Conservation (phyloP, 768 basidiomycete species). For the Termitomyces eurrhizus region DNA sequence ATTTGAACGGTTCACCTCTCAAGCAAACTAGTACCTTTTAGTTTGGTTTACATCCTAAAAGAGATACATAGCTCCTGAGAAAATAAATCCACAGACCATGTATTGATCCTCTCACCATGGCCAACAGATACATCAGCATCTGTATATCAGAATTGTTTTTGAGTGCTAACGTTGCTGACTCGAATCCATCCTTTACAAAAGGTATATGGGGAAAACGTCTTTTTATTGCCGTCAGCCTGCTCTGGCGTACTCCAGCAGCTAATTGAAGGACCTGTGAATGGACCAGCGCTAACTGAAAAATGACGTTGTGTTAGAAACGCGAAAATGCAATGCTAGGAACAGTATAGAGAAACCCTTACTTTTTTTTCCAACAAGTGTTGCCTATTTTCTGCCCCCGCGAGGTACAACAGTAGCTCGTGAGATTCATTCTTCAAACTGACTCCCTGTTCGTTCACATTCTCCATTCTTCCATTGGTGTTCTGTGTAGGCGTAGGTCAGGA, state of each 20-base stretch:
- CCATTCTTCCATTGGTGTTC: background rate
- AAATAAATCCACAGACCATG: background rate
- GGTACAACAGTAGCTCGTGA: background rate
- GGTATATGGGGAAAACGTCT: constrained; percentile 12
- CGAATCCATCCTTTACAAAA: constrained; percentile 15
- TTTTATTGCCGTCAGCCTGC: constrained; percentile 9
- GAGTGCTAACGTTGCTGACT: constrained; percentile 9
- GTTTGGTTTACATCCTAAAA: background rate
- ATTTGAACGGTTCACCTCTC: background rate
- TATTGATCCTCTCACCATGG: constrained; percentile 6
- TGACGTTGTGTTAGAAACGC: background rate
- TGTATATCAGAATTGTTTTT: background rate
- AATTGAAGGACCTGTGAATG: constrained; percentile 17
- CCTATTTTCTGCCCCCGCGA: background rate
- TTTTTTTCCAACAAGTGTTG: constrained; percentile 5
- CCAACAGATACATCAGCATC: constrained; percentile 5
- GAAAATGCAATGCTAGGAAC: background rate
- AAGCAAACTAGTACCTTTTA: constrained; percentile 1
- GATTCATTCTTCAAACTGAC: background rate
- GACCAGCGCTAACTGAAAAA: constrained; percentile 7
- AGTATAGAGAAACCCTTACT: background rate
- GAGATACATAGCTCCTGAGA: background rate
- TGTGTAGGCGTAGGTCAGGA: background rate
- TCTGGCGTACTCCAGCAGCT: constrained; percentile 19
- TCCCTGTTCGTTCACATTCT: background rate